Conservation (phyloP, 495 filamentous ascomycete species). For the Trichoderma erinaceum region DNA sequence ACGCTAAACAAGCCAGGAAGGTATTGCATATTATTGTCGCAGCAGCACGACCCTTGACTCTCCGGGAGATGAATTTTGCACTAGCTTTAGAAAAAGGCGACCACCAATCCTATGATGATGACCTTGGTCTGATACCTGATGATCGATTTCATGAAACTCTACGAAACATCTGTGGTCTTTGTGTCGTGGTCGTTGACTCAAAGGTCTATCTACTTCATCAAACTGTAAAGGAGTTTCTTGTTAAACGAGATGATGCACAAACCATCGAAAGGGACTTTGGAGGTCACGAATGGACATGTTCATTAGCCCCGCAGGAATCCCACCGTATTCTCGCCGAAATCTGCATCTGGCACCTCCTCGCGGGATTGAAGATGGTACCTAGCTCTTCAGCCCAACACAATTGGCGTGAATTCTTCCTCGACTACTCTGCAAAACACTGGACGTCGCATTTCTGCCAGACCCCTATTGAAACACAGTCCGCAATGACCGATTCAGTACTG, state of each 20-base stretch:
- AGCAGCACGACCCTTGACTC: conserved; percentile 21
- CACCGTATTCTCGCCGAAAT: too few species aligned
- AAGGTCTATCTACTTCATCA: conserved; percentile 29
- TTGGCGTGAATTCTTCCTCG: conserved; percentile 22
- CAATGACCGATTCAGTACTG: neutral
- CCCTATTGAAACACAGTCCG: neutral
- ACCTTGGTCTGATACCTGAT: conserved; percentile 20
- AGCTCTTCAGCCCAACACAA: neutral
- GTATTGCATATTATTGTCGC: conserved; percentile 21
- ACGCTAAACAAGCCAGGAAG: conserved; percentile 16
- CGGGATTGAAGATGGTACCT: neutral
- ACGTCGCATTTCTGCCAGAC: conserved; percentile 23
- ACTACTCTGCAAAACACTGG: conserved; percentile 33
- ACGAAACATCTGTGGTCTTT: conserved; percentile 23
- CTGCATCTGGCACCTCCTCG: conserved; percentile 16
- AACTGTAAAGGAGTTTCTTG: conserved; percentile 27
- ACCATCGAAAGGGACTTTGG: conserved; percentile 16
- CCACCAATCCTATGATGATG: conserved; percentile 15
- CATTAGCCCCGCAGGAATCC: too few species aligned
- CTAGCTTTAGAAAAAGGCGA: conserved; percentile 3
- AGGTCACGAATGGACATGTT: conserved; percentile 18
- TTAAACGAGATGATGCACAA: neutral
- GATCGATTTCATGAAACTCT: conserved; percentile 18
- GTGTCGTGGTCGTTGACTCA: conserved; percentile 21
- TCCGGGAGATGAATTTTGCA: conserved; percentile 19